Evolutionary conservation across 768 basidiomycete genomes (phyloP), one percentile per base, ranked within the genome.

Genomic region (Mycena galericulata): DNA sequence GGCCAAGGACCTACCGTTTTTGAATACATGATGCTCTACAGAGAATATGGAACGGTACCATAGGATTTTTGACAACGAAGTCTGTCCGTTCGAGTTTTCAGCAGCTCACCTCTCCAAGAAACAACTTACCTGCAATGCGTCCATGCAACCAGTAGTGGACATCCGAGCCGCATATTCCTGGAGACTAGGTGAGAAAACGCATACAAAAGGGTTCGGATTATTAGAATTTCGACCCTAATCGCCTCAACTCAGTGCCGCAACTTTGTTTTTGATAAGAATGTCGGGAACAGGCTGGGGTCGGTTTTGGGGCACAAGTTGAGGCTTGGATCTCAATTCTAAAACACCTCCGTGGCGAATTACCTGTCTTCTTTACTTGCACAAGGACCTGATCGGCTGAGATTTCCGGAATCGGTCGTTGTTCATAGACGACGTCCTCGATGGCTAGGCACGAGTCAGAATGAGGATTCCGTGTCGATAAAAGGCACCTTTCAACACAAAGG

Each of bases 301-400:
- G n/a, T n/a, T n/a, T n/a, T n/a, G n/a, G n/a, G n/a, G n/a, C n/a
- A n/a, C n/a, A n/a, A n/a, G n/a, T n/a, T n/a, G n/a, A n/a, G n/a
- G n/a, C n/a, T n/a, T n/a, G n/a, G n/a, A n/a, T n/a, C n/a, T n/a
- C n/a, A n/a, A n/a, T n/a, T n/a, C n/a, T n/a, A n/a, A n/a, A n/a
- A n/a, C n/a, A n/a, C n/a, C n/a, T n/a, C n/a, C n/a, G n/a, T 59
- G 46, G 17, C 24, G 55, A 27, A 58, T 67, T 66, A 90, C 94
- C 96, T 20, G 96, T 97, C 82, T 96, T 96, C 82, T 95, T 96
- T 45, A 98, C 92, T 73, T 92, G 85, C 36, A 99, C 89, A 24
- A 98, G 88, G 45, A 96, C 95, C 70, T 98, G 92, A 75, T 91
- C 83, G 61, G 86, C 86, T 22, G 86, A 83, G 68, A 93, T 82